Evolutionary conservation across 148 eudicot genomes (phyloP).

Genomic region (Rhododendron henanense): DNA sequence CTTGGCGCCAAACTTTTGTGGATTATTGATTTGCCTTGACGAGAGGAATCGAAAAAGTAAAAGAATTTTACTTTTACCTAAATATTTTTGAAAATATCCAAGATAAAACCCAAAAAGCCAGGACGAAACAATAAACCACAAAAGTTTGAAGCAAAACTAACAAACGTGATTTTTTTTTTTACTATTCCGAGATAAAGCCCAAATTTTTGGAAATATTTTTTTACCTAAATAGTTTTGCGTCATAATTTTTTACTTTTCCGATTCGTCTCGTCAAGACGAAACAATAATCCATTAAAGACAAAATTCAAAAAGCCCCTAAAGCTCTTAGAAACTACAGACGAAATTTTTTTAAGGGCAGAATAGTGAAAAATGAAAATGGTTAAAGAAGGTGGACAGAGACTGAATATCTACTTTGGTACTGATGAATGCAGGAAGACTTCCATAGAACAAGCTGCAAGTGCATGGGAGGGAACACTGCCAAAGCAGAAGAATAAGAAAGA

Average conservation of each 20-base stretch:
- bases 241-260: neutral
- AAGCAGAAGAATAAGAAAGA: neutral
- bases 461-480: neutral
- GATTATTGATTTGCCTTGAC: too few relatives aligned
- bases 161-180: neutral
- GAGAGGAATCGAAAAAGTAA: neutral
- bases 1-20: neutral
- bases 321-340: neutral
- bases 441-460: neutral
- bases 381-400: neutral
- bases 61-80: neutral
- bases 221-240: neutral
- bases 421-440: neutral
- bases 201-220: neutral
- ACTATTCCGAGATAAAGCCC: neutral
- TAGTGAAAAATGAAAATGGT: neutral
- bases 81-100: too few relatives aligned
- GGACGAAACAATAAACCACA: neutral
- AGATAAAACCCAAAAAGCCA: neutral
- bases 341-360: neutral
- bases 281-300: neutral
- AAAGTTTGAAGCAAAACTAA: neutral
- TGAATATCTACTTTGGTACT: neutral
- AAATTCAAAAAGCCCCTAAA: neutral
- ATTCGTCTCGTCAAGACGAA: neutral